Evolutionary conservation across 768 basidiomycete genomes (phyloP), one percentile per base, ranked within the genome.

Genomic region (Tephrocybe sp.): DNA sequence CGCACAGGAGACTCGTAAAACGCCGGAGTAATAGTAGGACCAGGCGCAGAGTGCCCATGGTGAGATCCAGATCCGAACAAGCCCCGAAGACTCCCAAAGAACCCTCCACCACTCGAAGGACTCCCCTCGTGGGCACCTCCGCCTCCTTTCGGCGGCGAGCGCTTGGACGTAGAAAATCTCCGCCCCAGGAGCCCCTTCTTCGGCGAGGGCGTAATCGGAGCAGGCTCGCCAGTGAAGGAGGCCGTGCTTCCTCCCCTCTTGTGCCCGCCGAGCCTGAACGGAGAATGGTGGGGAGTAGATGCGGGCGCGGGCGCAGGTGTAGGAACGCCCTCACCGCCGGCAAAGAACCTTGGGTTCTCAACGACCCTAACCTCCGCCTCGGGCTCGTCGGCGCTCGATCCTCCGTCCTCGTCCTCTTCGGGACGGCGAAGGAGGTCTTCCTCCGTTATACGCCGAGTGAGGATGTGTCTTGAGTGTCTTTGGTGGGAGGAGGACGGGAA

Each of bases 301-400:
- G 49, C 55, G n/a, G 44, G 31, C 21, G 45, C 31, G 34, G 34
- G 5, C 27, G 27, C 44, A 8, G 49, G 34, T 5, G 57, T 44
- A n/a, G n/a, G n/a, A n/a, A n/a, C n/a, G n/a, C n/a, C n/a, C n/a
- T n/a, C n/a, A n/a, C n/a, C n/a, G n/a, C n/a, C n/a, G n/a, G n/a
- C n/a, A 22, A 69, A 61, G 49, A 79, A 83, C 21, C 76, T 71
- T 12, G 78, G 75, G 54, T 85, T 85, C 57, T 84, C 83, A n/a
- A 78, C 73, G 4, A 83, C 69, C 34, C 67, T 63, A 9, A 77
- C 62, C 27, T 60, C 60, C 8, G 60, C 58, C 12, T 65, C 55
- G 12, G 12, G 9, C 21, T 70, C 71, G 5, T 69, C 72, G 0
- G 57, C 68, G 32, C 69, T 71, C 46, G 71, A 66, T 4, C 67